phyloP scores from a whole-genome alignment of 495 filamentous ascomycete species.

The Parachaetomium inaequale region DNA sequence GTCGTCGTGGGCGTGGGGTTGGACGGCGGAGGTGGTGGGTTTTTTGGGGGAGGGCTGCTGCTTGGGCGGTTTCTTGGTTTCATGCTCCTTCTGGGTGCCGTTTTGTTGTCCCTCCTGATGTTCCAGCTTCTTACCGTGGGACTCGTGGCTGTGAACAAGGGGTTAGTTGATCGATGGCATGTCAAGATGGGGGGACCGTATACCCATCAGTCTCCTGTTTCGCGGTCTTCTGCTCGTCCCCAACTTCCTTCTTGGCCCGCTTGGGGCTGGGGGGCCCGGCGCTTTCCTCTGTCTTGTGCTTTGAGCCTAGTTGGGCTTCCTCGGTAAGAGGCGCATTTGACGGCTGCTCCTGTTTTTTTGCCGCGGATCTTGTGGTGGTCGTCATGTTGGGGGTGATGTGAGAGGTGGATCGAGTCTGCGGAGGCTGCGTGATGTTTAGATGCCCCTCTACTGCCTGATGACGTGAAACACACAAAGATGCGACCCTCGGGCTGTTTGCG shows the following conservation, averaged over 20 bases:
- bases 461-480: no score
- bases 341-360: slow-evolving; percentile 18
- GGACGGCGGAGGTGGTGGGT: slow-evolving; percentile 18
- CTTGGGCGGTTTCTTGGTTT: neutral
- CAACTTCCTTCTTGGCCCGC: slow-evolving; percentile 15
- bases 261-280: slow-evolving; percentile 16
- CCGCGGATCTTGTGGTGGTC: slow-evolving; percentile 20
- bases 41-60: slow-evolving; percentile 8
- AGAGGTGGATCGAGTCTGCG: neutral
- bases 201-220: no score
- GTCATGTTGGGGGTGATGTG: slow-evolving; percentile 15
- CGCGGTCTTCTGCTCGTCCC: neutral
- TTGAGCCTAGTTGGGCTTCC: slow-evolving; percentile 23
- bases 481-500: no score
- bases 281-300: slow-evolving; percentile 22
- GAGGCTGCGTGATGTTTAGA: no score
- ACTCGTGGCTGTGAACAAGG: no score
- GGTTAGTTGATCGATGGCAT: no score
- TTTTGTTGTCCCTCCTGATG: no score
- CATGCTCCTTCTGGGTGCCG: neutral
- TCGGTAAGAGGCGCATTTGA: slow-evolving; percentile 9
- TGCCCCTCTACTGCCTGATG: no score
- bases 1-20: slow-evolving; percentile 18
- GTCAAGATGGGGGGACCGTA: no score
- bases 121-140: no score